Evolutionary conservation across 176 grass and related monocot species (phyloP).

Genomic region (Phoenix dactylifera): DNA sequence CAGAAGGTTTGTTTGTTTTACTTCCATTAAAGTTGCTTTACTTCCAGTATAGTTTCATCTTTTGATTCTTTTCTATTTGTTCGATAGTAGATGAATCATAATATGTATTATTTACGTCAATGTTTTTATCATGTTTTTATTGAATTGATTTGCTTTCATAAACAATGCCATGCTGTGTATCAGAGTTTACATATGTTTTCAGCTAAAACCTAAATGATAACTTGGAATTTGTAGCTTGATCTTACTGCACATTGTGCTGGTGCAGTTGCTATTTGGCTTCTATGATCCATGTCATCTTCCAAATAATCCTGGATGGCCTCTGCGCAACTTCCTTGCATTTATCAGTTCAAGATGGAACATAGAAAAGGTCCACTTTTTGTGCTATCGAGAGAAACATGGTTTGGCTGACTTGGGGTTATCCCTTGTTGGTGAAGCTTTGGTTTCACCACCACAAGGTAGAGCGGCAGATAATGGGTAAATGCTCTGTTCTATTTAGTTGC

Average conservation of each 20-base stretch:
- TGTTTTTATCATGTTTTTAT: no score
- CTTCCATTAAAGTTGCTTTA: no score
- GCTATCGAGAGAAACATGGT: slow-evolving; percentile 64
- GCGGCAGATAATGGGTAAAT: slow-evolving; percentile 3
- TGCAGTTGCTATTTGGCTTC: slow-evolving; percentile 85
- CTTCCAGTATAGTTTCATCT: no score
- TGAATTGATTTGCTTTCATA: no score
- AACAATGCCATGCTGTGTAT: no score
- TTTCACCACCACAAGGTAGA: slow-evolving; percentile 53
- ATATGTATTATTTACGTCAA: no score
- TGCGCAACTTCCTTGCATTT: slow-evolving; percentile 72
- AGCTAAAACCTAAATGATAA: no score
- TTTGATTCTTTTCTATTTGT: no score
- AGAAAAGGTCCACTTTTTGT: slow-evolving; percentile 60
- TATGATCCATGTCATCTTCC: slow-evolving; percentile 60
- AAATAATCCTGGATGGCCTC: slow-evolving; percentile 71
- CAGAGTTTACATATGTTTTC: no score
- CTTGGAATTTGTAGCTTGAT: not conserved
- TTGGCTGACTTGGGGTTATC: slow-evolving; percentile 46
- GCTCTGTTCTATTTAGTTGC: not conserved
- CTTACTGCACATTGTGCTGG: slow-evolving; percentile 6
- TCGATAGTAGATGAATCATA: no score
- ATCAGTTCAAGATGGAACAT: slow-evolving; percentile 58
- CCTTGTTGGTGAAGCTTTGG: slow-evolving; percentile 62
- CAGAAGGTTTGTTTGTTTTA: slow-evolving; percentile 39